Evolutionary conservation across 2,329 filamentous ascomycete species (phyloP).

Genomic region (Raffaelea ambrosiae): DNA sequence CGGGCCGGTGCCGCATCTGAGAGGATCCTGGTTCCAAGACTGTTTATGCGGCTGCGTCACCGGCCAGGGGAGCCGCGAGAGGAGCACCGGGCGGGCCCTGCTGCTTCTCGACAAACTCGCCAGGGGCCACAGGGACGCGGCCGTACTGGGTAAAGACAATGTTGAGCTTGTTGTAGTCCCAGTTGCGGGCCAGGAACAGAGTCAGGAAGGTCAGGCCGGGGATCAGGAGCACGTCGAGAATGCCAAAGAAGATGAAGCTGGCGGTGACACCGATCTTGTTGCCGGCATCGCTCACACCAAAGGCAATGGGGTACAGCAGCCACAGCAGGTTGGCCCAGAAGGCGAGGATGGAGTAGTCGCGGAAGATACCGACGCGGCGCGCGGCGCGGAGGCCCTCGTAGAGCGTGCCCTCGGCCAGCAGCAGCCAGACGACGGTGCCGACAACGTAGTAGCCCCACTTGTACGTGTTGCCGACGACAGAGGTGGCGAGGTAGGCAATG

Average conservation of each 20-base stretch:
- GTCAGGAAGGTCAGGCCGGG: conserved; percentile 33
- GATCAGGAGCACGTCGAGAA: conserved; percentile 41
- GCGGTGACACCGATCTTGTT: conserved; percentile 38
- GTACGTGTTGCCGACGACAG: conserved; percentile 39
- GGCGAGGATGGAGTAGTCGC: conserved; percentile 36
- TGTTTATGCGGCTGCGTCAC: conserved; percentile 7
- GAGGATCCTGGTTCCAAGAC: too few species aligned
- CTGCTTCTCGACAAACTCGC: conserved; percentile 38
- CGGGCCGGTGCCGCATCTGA: too few species aligned
- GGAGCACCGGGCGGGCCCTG: conserved; percentile 5
- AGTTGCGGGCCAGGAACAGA: conserved; percentile 32
- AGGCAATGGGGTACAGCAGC: conserved; percentile 47
- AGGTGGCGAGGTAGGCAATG: conserved; percentile 38
- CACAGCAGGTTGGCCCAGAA: conserved; percentile 42
- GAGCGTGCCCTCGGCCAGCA: conserved; percentile 36
- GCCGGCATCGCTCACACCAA: conserved; percentile 42
- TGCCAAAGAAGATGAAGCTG: conserved; percentile 42
- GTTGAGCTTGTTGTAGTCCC: conserved; percentile 44
- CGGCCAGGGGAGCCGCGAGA: conserved; percentile 16
- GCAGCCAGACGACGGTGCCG: conserved; percentile 37
- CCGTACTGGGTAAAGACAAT: conserved; percentile 48
- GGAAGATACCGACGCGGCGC: conserved; percentile 28
- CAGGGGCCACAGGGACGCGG: conserved; percentile 30
- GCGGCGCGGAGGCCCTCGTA: conserved; percentile 28
- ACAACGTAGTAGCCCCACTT: conserved; percentile 52